Evolutionary conservation across 2,329 filamentous ascomycete species (phyloP).

Genomic region (Aspergillus sojae): DNA sequence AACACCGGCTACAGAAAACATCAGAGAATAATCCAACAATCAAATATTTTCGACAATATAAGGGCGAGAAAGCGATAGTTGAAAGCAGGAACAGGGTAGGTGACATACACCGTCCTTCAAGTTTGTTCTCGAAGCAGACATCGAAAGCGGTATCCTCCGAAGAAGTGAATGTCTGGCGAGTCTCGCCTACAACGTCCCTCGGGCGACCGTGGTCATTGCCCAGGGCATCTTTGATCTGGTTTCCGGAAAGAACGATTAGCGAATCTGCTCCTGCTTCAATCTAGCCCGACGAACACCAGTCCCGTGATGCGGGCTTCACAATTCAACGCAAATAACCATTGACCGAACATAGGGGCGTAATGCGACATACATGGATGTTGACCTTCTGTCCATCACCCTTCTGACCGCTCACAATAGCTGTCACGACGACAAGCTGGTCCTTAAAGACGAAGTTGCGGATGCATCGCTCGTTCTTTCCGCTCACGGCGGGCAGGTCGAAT

Average conservation of each 20-base stretch:
- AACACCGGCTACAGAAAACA: conserved; percentile 33
- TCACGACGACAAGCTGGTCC: conserved; percentile 94
- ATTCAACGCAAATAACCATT: neutral
- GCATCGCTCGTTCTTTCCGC: conserved; percentile 76
- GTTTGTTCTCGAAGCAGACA: conserved; percentile 90
- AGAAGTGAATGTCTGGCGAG: conserved; percentile 90
- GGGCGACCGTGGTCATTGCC: conserved; percentile 95
- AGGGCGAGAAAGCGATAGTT: neutral
- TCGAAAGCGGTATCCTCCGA: conserved; percentile 91
- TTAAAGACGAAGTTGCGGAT: conserved; percentile 93
- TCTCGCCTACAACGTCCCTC: conserved; percentile 88
- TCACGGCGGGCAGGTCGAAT: conserved; percentile 80
- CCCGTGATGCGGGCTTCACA: neutral
- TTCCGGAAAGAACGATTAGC: conserved; percentile 13
- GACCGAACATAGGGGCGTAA: neutral
- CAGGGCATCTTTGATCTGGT: conserved; percentile 87
- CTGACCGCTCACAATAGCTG: conserved; percentile 79
- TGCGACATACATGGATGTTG: conserved; percentile 78
- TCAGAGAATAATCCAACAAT: neutral
- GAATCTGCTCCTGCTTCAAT: neutral
- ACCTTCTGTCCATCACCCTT: conserved; percentile 90
- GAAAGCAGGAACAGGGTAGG: neutral
- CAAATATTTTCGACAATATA: neutral
- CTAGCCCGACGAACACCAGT: neutral
- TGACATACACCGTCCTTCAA: conserved; percentile 66